Evolutionary conservation across 2,329 filamentous ascomycete genomes (phyloP).

Genomic region (Pseudogymnoascus sp.): DNA sequence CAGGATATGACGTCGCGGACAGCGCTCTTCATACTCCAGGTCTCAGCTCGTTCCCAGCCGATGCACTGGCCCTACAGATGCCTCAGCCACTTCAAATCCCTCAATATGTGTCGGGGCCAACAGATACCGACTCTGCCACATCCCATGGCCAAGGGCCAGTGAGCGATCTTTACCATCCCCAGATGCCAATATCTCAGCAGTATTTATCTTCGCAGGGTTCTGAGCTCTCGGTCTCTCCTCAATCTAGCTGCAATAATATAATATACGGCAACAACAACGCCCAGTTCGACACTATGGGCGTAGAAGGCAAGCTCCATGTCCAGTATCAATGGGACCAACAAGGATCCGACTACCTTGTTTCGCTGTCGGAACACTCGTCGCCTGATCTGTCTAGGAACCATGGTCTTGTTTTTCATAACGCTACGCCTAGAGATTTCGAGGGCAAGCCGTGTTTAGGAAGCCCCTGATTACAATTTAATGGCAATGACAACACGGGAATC

Average conservation of each 20-base stretch:
- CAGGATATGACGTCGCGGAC: slow-evolving; percentile 10
- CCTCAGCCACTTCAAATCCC: slow-evolving; percentile 12
- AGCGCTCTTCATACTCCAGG: slow-evolving; percentile 12
- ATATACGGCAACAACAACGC: not conserved
- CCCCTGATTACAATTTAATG: not conserved
- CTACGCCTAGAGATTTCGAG: slow-evolving; percentile 4
- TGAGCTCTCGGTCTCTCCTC: not conserved
- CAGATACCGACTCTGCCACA: not conserved
- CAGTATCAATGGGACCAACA: slow-evolving; percentile 9
- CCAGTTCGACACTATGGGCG: not conserved
- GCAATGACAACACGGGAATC: not conserved
- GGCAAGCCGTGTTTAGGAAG: not conserved
- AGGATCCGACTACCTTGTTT: not conserved
- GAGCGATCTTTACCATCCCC: not conserved
- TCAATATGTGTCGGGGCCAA: slow-evolving; percentile 11
- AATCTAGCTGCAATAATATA: slow-evolving; percentile 5
- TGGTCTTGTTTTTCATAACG: not conserved
- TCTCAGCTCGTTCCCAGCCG: not conserved
- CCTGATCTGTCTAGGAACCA: not conserved
- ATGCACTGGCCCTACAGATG: not conserved
- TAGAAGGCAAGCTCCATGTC: slow-evolving; percentile 2
- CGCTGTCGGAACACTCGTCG: not conserved
- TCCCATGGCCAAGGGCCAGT: not conserved
- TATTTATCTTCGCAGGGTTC: not conserved
- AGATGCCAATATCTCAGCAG: slow-evolving; percentile 7